Conservation (phyloP, 495 filamentous ascomycete species). For the Glutinoglossum americanum region DNA sequence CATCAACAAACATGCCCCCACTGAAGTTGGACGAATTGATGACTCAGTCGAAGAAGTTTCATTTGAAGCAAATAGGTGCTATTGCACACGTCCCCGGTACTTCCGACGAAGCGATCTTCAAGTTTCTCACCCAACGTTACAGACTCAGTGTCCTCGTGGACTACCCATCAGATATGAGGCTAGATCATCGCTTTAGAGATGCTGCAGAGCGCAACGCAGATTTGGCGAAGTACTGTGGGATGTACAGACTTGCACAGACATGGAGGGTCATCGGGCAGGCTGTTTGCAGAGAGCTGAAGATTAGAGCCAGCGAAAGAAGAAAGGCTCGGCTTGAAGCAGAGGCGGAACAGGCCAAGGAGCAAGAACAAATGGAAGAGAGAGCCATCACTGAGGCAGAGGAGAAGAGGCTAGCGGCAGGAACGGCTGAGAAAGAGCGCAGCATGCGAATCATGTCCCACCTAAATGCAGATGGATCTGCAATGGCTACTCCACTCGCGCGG, state of each 20-base stretch:
- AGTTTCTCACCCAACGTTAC: slow-evolving; percentile 39
- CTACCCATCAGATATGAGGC: not conserved
- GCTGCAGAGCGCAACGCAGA: slow-evolving; percentile 36
- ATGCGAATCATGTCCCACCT: slow-evolving; percentile 13
- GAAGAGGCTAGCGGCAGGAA: slow-evolving; percentile 6
- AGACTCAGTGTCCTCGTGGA: slow-evolving; percentile 1
- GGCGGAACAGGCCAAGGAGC: not conserved
- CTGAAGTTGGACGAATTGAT: slow-evolving; percentile 40
- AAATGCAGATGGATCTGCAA: slow-evolving; percentile 30
- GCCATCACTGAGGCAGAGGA: not conserved
- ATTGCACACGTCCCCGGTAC: slow-evolving; percentile 37
- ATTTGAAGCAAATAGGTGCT: slow-evolving; percentile 36
- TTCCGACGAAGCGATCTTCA: slow-evolving; percentile 28
- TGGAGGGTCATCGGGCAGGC: slow-evolving; percentile 50
- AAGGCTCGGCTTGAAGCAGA: not conserved
- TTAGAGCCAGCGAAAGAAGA: slow-evolving; percentile 4
- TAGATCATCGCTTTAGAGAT: not conserved
- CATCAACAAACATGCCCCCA: slow-evolving; percentile 24
- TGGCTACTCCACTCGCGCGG: slow-evolving; percentile 55
- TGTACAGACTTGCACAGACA: slow-evolving; percentile 47
- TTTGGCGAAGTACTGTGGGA: slow-evolving; percentile 33
- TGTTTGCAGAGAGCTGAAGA: slow-evolving; percentile 34
- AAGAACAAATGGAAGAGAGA: not conserved
- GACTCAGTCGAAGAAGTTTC: slow-evolving; percentile 29
- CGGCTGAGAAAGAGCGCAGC: slow-evolving; percentile 26